phyloP scores from a whole-genome alignment of 2,329 filamentous ascomycete genomes.

The Penicillium fuscoglaucum region DNA sequence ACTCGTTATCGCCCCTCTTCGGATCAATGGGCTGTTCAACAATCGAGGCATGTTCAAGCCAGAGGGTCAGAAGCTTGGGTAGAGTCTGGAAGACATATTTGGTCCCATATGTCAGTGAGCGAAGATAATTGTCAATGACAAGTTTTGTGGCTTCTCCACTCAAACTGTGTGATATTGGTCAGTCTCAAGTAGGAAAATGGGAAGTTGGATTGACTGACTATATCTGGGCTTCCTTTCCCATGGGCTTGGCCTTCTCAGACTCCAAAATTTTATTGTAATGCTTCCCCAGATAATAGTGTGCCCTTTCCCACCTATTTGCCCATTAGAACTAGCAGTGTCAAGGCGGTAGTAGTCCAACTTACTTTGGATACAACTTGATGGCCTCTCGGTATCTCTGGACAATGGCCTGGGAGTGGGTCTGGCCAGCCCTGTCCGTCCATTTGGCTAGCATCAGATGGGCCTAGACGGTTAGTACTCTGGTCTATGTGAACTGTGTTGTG shows the following conservation, averaged over 20 bases:
- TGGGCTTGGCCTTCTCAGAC: constrained; percentile 75
- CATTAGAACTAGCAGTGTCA: neutral
- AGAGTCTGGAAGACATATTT: constrained; percentile 97
- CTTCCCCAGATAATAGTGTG: constrained; percentile 92
- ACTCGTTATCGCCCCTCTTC: constrained; percentile 50
- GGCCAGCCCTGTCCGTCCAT: constrained; percentile 94
- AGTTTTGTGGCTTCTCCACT: constrained; percentile 83
- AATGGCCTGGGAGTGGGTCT: constrained; percentile 80
- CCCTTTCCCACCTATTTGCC: constrained; percentile 77
- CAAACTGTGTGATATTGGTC: constrained; percentile 46
- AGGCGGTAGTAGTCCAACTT: neutral
- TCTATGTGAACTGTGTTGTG: neutral
- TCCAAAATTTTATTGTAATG: constrained; percentile 97
- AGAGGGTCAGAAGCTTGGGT: constrained; percentile 86
- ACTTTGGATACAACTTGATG: constrained; percentile 45
- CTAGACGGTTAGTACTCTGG: constrained; percentile 45
- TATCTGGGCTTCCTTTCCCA: constrained; percentile 73
- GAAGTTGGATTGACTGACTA: constrained; percentile 47
- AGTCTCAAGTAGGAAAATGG: constrained; percentile 22
- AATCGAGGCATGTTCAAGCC: constrained; percentile 85
- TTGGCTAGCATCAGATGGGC: constrained; percentile 85
- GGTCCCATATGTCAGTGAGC: constrained; percentile 81
- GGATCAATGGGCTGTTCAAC: constrained; percentile 61
- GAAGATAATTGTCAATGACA: constrained; percentile 89
- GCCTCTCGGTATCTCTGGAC: constrained; percentile 81